Evolutionary conservation across 345 rosid genomes (phyloP).

Genomic region (Populus tremula): DNA sequence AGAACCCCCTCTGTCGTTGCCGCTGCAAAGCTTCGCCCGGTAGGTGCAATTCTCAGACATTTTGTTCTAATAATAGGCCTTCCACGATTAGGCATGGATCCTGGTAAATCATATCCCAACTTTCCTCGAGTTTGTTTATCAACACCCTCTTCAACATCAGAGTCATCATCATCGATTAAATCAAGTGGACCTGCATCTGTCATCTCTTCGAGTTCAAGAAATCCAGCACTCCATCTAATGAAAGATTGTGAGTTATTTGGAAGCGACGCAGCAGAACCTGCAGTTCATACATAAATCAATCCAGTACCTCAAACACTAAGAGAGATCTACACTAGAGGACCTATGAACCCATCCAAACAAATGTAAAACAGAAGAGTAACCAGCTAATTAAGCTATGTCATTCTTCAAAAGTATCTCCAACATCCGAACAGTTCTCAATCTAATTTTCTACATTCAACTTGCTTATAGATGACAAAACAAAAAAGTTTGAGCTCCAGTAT

Average conservation of each 20-base stretch:
- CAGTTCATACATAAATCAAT: not conserved
- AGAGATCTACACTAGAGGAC: not conserved
- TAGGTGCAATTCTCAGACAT: constrained; percentile 83
- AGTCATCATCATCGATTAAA: constrained; percentile 78
- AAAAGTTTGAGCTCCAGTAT: not conserved
- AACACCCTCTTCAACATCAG: constrained; percentile 80
- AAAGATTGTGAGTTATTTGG: constrained; percentile 78
- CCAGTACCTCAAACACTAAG: not conserved
- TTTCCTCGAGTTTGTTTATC: constrained; percentile 72
- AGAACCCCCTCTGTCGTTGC: constrained; percentile 98
- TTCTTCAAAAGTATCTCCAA: not conserved
- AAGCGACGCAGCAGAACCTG: constrained; percentile 85
- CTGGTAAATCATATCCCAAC: constrained; percentile 81
- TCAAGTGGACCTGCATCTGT: constrained; percentile 94
- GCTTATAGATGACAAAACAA: not conserved
- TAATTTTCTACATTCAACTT: not conserved
- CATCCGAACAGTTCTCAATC: not conserved
- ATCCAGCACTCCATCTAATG: constrained; percentile 94
- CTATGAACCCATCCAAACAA: not conserved
- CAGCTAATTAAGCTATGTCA: not conserved
- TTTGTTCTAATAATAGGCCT: constrained; percentile 79
- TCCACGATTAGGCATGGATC: constrained; percentile 77
- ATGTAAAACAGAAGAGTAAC: not conserved
- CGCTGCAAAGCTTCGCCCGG: constrained; percentile 86
- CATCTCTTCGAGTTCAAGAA: constrained; percentile 90